These are phyloP conservation scores for Zanthoxylum bungeanum DNA, from an alignment of 345 rosid genomes.

Conservation along the genomic window DNA sequence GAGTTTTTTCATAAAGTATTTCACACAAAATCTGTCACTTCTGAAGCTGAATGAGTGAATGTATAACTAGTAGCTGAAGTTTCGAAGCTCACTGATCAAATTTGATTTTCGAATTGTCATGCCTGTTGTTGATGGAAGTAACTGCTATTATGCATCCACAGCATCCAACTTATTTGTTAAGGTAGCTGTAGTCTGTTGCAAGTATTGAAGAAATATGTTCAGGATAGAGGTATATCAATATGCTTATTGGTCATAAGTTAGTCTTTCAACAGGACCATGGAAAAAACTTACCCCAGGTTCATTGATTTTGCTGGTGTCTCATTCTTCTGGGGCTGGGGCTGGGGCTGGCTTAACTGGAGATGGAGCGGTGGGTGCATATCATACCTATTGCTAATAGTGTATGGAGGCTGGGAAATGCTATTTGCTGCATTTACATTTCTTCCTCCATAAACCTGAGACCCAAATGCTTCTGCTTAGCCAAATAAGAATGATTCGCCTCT, in stretches of 20 bases:
- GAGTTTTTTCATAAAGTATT: constrained; percentile 20
- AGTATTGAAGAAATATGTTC: constrained; percentile 5
- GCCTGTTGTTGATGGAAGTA: constrained; percentile 2
- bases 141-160: constrained; percentile 9
- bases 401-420: constrained; percentile 18
- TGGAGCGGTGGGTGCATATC: constrained; percentile 30
- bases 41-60: constrained; percentile 18
- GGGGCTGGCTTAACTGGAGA: constrained; percentile 54
- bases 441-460: constrained; percentile 32
- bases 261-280: neutral
- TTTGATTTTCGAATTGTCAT: constrained; percentile 15
- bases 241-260: neutral
- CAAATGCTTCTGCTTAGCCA: neutral
- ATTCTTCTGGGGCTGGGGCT: constrained; percentile 32
- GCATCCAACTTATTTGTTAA: constrained; percentile 9
- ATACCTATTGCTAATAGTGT: constrained; percentile 27
- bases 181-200: constrained; percentile 37
- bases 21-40: constrained; percentile 19
- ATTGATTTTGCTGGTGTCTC: constrained; percentile 30
- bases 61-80: constrained; percentile 13
- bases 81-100: constrained; percentile 14
- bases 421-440: constrained; percentile 22
- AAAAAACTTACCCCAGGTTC: constrained; percentile 34
- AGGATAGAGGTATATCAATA: constrained; percentile 8
- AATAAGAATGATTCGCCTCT: neutral